phyloP scores from a whole-genome alignment of 2,329 filamentous ascomycete species.

The Cladosporium sp. region DNA sequence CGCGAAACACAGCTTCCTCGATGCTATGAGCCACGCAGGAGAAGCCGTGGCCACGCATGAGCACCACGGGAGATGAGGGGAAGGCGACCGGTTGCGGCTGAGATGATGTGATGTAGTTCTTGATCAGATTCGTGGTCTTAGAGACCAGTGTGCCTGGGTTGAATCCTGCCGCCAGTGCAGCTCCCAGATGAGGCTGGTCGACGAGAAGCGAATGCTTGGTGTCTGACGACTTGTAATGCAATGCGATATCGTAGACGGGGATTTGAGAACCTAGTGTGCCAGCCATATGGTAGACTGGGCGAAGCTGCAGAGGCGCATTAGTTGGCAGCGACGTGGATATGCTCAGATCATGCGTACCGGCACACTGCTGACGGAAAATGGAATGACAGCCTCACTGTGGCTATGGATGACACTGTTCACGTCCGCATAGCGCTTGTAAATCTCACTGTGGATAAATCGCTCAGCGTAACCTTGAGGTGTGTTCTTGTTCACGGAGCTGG shows the following conservation, averaged over 20 bases:
- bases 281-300: constrained; percentile 41
- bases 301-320: constrained; percentile 22
- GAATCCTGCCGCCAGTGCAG: constrained; percentile 31
- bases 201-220: constrained; percentile 32
- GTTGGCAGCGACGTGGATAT: too few relatives aligned
- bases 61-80: constrained; percentile 25
- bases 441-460: constrained; percentile 41
- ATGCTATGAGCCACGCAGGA: constrained; percentile 39
- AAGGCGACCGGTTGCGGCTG: constrained; percentile 15
- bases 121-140: constrained; percentile 28
- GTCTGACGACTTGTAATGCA: constrained; percentile 29
- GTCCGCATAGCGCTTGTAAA: constrained; percentile 42
- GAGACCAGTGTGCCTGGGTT: constrained; percentile 20
- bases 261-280: constrained; percentile 38
- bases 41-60: constrained; percentile 45
- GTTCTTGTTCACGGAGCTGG: constrained; percentile 25
- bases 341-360: constrained; percentile 25
- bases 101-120: constrained; percentile 27
- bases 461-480: constrained; percentile 35
- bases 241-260: constrained; percentile 32
- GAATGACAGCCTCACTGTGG: constrained; percentile 39
- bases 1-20: constrained; percentile 43
- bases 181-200: constrained; percentile 30
- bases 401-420: constrained; percentile 44
- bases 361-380: constrained; percentile 39